phyloP scores from a whole-genome alignment of 805 yeast genomes.

The Saturnispora galanensis region DNA sequence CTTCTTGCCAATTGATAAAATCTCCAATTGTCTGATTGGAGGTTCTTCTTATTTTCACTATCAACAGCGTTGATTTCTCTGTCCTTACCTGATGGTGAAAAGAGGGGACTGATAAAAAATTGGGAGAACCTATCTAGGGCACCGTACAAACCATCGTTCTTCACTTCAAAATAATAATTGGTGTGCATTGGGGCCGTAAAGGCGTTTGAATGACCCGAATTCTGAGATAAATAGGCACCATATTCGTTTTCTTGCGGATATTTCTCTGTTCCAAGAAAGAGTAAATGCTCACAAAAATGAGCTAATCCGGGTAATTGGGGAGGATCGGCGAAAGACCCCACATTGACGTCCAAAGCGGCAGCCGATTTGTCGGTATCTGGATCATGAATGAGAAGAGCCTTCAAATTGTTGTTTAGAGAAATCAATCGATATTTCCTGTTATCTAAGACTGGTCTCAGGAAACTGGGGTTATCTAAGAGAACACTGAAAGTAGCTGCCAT shows the following conservation, averaged over 20 bases:
- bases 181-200: slow-evolving; percentile 85
- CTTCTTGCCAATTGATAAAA: slow-evolving; percentile 74
- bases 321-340: slow-evolving; percentile 67
- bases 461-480: slow-evolving; percentile 10
- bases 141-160: slow-evolving; percentile 65
- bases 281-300: slow-evolving; percentile 64
- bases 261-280: slow-evolving; percentile 72
- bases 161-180: slow-evolving; percentile 81
- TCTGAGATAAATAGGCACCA: slow-evolving; percentile 63
- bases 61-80: slow-evolving; percentile 93
- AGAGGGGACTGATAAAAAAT: slow-evolving; percentile 80
- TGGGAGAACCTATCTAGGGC: slow-evolving; percentile 91
- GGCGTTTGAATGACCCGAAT: slow-evolving; percentile 87
- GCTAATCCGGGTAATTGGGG: slow-evolving; percentile 61
- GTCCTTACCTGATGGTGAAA: slow-evolving; percentile 64
- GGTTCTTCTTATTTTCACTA: slow-evolving; percentile 88
- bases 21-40: slow-evolving; percentile 87
- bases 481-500: slow-evolving; percentile 4
- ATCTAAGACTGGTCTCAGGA: slow-evolving; percentile 46
- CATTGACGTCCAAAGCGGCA: slow-evolving; percentile 70
- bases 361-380: slow-evolving; percentile 65
- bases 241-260: slow-evolving; percentile 71
- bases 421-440: slow-evolving; percentile 67
- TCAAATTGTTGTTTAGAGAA: slow-evolving; percentile 45
- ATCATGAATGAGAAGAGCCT: slow-evolving; percentile 57